Evolutionary conservation across 2,329 filamentous ascomycete species (phyloP), one percentile per base, ranked within the genome.

Genomic region (Trichoderma pleuroti): DNA sequence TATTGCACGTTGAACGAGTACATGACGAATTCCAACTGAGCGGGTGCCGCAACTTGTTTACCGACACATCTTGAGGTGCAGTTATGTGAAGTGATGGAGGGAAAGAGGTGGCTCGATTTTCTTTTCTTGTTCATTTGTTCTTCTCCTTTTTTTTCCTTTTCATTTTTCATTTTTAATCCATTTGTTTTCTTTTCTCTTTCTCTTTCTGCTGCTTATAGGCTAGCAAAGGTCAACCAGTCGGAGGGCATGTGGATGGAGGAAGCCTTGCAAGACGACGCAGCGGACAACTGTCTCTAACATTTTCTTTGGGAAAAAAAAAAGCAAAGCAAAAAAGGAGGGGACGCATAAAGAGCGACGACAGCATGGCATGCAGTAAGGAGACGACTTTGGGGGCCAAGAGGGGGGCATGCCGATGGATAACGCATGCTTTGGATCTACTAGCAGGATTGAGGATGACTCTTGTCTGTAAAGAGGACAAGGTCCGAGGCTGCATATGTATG

Each of bases 1-100:
- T 61, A 68, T 68, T 68, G 65, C 65, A 61, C 65, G 21, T 60
- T 68, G 65, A 68, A 57, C 39, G 42, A 68, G 21, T 61, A 68
- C 32, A 68, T 68, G 65, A 68, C 56, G 65, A 68, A 36, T 68
- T 32, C 65, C 36, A 34, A 60, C 26, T 68, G 65, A 61, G 65
- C 56, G 28, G 39, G 39, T 42, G 34, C 46, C 34, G 34, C 49
- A 28, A 42, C 18, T 61, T 68, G 56, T 60, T 68, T 61, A 68
- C 24, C 56, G 21, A 49, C 30, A 56, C 54, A 52, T 61, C 16
- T 57, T 46, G 39, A 30, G 16, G 24, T 21, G 10, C 56, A 52
- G 28, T 30, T 68, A 28, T 57, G 42, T 10, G 26, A 42, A 32
- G 42, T 30, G 34, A 39, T 32, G 26, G 54, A n/a, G 26, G n/a